Base-by-base conservation (phyloP, 2,329 filamentous ascomycete species). In the Talaromyces sp. region DNA sequence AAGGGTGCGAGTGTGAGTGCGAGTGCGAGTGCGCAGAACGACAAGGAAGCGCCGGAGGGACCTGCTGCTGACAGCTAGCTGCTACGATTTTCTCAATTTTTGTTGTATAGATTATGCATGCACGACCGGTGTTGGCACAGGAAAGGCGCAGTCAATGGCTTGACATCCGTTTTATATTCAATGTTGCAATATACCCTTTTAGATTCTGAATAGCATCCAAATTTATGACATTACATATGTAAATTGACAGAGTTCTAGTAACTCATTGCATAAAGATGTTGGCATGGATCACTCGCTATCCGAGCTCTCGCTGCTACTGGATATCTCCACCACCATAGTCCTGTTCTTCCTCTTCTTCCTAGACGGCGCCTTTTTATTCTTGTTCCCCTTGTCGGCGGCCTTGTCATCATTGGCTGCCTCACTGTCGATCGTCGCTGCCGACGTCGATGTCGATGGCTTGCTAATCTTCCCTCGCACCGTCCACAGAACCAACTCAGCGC, bases 311-410 rank as follows among this genome's bases (percentile, higher is more conserved):
- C 74, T 77, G 64, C 74, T 77, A 60, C 75, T 78, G 4, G 74
- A 77, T 55, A 77, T 75, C 49, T 78, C 75, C 22, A 79, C 69
- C 51, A 79, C 63, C 44, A 69, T 71, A 17, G 76, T 78, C 57
- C 76, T 70, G 62, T 77, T 78, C 70, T 78, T 78, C 63, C 74
- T 71, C 69, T 78, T 78, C 68, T 75, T 77, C 60, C 58, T 60
- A 36, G 60, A 53, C 58, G 59, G 57, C 9, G 62, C 62, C 57
- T 63, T 66, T 39, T 47, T 59, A 33, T 64, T 64, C 22, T 63
- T 61, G 47, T 33, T 25, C 10, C 25, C 39, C 22, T 61, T 55
- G 25, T 57, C 52, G 22, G 19, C 25, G 8, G 39, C 25, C 10
- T 42, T 55, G 5, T 30, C 25, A 53, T 58, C 52, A 17, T 49